A percentile compares a stretch with the other conserved stretches of the same genome.
These are phyloP conservation scores for Sarcomyxa edulis DNA, from an alignment of 768 basidiomycete species.

Conservation along the genomic window DNA sequence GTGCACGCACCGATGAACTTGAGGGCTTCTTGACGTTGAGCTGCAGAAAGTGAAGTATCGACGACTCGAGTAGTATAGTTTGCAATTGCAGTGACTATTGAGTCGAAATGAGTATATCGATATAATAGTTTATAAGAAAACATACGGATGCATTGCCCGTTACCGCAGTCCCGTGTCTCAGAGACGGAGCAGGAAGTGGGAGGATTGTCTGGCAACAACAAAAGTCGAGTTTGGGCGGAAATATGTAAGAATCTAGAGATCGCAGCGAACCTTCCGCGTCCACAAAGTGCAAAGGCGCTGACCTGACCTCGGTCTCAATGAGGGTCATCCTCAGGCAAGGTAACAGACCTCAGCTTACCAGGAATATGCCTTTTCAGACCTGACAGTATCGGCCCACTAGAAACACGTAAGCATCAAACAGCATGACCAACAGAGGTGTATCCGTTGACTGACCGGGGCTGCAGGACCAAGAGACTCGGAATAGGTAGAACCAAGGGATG, in stretches of 20 bases:
- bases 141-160: constrained; percentile 34
- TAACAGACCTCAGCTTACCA: constrained; percentile 23
- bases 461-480: constrained; percentile 42
- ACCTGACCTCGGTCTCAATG: constrained; percentile 20
- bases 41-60: constrained; percentile 31
- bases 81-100: constrained; percentile 46
- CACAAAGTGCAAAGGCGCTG: constrained; percentile 40
- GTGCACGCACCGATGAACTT: constrained; percentile 44
- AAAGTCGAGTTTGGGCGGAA: not conserved
- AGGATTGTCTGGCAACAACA: constrained; percentile 27
- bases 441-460: constrained; percentile 30
- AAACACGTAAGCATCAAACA: not conserved
- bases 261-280: constrained; percentile 36
- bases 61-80: constrained; percentile 50
- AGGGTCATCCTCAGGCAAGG: not conserved
- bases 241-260: constrained; percentile 7
- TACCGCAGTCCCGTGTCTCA: constrained; percentile 39
- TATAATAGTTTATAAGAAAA: constrained; percentile 19
- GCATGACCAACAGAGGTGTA: not conserved
- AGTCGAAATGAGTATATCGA: not conserved
- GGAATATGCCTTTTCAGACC: constrained; percentile 27
- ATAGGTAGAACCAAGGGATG: constrained; percentile 37
- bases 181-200: constrained; percentile 43
- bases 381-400: constrained; percentile 50
- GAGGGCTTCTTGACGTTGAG: constrained; percentile 45